Evolutionary conservation across 225 moss, liverwort and hornwort species (phyloP).

Genomic region (Climacium dendroides): DNA sequence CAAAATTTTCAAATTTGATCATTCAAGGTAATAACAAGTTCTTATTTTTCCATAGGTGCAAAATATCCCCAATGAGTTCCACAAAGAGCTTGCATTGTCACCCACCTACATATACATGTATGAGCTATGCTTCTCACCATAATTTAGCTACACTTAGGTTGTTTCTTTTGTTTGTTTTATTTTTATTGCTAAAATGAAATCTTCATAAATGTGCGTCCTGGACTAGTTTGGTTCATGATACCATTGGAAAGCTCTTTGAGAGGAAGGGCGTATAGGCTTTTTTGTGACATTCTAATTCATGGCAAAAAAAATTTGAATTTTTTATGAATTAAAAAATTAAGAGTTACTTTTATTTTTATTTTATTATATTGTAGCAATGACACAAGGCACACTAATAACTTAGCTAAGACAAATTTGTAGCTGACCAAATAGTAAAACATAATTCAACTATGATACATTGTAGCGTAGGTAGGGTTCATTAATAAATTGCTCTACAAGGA

Average conservation of each 20-base stretch:
- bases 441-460: accelerated
- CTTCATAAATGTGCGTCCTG: too few relatives aligned
- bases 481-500: background rate
- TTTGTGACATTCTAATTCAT: too few relatives aligned
- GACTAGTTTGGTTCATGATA: too few relatives aligned
- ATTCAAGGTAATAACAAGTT: background rate
- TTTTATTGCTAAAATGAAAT: too few relatives aligned
- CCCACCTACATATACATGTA: accelerated
- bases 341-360: too few relatives aligned
- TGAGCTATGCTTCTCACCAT: background rate
- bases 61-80: background rate
- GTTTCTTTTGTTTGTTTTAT: too few relatives aligned
- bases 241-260: too few relatives aligned
- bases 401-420: background rate
- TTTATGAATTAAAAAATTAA: too few relatives aligned
- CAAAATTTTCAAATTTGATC: background rate
- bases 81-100: background rate
- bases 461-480: background rate
- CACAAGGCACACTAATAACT: background rate
- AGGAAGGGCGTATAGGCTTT: too few relatives aligned
- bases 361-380: too few relatives aligned
- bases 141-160: background rate
- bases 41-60: background rate
- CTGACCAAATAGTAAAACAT: background rate
- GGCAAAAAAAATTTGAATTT: too few relatives aligned